A percentile compares a stretch with the other conserved stretches of the same genome.
These are phyloP conservation scores for Candida maesae DNA, from an alignment of 805 yeast genomes.

Conservation along the genomic window DNA sequence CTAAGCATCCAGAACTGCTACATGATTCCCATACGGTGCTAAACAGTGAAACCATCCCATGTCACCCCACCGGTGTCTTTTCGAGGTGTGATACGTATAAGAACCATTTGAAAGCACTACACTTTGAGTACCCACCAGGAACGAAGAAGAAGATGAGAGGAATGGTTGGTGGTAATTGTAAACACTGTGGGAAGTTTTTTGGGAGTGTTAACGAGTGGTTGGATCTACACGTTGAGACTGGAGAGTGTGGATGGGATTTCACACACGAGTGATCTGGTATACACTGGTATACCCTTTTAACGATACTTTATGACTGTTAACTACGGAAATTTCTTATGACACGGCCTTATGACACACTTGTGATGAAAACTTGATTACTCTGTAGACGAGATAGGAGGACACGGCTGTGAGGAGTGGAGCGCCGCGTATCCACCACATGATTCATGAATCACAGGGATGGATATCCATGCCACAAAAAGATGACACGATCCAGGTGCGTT, in stretches of 20 bases:
- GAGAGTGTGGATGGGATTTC: constrained; percentile 21
- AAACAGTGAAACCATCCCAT: constrained; percentile 27
- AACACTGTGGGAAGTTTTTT: constrained; percentile 67
- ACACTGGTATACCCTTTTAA: too few species aligned
- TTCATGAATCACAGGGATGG: too few species aligned
- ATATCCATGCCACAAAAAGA: too few species aligned
- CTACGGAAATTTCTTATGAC: too few species aligned
- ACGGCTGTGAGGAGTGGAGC: too few species aligned
- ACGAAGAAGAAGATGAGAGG: constrained; percentile 74
- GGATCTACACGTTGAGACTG: constrained; percentile 58
- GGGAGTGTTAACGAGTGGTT: constrained; percentile 79
- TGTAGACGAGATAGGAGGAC: too few species aligned
- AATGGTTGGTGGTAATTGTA: constrained; percentile 69
- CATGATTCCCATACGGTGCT: constrained; percentile 2
- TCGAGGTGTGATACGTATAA: constrained; percentile 89
- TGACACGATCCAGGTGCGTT: too few species aligned
- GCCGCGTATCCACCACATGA: too few species aligned
- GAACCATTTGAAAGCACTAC: constrained; percentile 86
- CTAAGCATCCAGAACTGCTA: too few species aligned
- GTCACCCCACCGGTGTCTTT: constrained; percentile 83
- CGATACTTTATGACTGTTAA: too few species aligned
- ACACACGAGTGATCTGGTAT: constrained; percentile 1
- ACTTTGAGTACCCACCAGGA: constrained; percentile 84
- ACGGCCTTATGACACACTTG: too few species aligned
- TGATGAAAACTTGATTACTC: too few species aligned